Evolutionary conservation across 352 stramenopile species (phyloP).

Genomic region (Discostella stelligera): DNA sequence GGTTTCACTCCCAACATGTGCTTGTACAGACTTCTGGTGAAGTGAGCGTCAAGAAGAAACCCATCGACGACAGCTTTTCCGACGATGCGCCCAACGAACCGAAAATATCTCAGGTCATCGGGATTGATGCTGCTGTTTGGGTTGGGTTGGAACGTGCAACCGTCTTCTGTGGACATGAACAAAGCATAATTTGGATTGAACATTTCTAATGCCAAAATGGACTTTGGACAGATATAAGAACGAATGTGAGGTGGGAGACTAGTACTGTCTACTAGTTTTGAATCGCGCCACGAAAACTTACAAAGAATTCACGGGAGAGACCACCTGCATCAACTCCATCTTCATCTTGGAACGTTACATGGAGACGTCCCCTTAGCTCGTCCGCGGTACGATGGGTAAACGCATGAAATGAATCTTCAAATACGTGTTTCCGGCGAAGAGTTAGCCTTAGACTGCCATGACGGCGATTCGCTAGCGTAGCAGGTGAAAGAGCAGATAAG

Average conservation of each 20-base stretch:
- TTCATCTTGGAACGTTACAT: slow-evolving; percentile 97
- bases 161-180: slow-evolving; percentile 98
- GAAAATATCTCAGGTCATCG: slow-evolving; percentile 98
- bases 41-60: slow-evolving; percentile 97
- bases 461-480: slow-evolving; percentile 76
- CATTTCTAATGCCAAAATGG: slow-evolving; percentile 98
- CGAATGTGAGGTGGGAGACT: neutral
- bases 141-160: slow-evolving; percentile 98
- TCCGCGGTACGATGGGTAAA: slow-evolving; percentile 94
- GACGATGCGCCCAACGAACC: slow-evolving; percentile 92
- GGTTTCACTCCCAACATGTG: slow-evolving; percentile 96
- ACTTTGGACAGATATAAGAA: slow-evolving; percentile 26
- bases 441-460: slow-evolving; percentile 87
- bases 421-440: slow-evolving; percentile 87
- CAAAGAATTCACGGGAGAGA: slow-evolving; percentile 96
- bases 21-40: slow-evolving; percentile 98
- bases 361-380: slow-evolving; percentile 94
- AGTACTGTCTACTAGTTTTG: neutral
- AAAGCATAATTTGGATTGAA: slow-evolving; percentile 99
- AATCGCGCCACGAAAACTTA: neutral
- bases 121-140: slow-evolving; percentile 97
- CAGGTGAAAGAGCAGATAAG: neutral
- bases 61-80: slow-evolving; percentile 98
- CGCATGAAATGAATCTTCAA: slow-evolving; percentile 98
- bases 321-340: slow-evolving; percentile 98